Conservation (phyloP, 331 rosid species). For the Erythrophleum ivorense region DNA sequence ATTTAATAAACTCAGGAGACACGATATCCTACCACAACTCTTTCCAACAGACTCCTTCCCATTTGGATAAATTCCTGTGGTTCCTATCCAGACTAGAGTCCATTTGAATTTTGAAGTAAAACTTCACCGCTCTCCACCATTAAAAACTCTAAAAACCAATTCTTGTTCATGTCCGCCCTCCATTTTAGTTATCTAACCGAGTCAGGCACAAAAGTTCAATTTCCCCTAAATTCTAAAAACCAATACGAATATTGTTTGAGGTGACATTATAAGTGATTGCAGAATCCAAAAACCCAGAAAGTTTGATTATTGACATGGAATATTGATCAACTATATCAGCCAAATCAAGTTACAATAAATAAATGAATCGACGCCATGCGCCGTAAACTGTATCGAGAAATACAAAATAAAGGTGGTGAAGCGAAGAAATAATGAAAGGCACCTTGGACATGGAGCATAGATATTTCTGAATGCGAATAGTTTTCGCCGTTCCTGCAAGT, state of each 20-base stretch:
- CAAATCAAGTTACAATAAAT: background rate
- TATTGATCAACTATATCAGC: background rate
- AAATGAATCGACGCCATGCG: background rate
- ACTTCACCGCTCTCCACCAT: background rate
- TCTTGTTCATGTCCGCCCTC: background rate
- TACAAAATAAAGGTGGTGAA: no score
- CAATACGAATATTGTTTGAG: background rate
- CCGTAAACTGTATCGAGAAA: background rate
- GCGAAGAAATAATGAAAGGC: background rate
- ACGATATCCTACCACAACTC: background rate
- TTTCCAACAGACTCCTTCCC: slow-evolving; percentile 17
- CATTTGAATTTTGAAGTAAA: background rate
- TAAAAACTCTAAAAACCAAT: background rate
- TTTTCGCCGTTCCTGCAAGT: background rate
- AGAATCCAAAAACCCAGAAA: background rate
- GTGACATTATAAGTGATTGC: background rate
- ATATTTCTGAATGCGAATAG: slow-evolving; percentile 2
- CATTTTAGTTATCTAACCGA: background rate
- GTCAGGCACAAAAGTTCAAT: background rate
- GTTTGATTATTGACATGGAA: background rate
- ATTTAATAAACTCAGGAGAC: background rate
- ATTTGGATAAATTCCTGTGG: background rate
- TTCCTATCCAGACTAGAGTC: background rate
- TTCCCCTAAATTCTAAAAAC: background rate
- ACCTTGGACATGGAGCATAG: slow-evolving; percentile 45